Evolutionary conservation across 129 eudicot genomes (phyloP).

Genomic region (Escallonia herrerae): DNA sequence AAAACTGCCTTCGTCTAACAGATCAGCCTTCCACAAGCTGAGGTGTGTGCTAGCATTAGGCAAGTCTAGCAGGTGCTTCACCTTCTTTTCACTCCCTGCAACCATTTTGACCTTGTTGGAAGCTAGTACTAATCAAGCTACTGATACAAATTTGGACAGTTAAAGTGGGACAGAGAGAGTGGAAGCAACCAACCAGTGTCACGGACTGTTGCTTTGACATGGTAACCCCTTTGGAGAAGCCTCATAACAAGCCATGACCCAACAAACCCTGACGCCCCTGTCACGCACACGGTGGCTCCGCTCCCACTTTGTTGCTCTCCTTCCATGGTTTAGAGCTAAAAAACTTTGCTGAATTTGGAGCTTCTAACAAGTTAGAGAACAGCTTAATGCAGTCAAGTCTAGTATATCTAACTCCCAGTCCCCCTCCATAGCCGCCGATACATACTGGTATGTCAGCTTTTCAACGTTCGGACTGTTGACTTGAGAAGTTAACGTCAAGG

Average conservation of each 20-base stretch:
- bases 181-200: constrained; percentile 9
- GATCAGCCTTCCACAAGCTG: constrained; percentile 24
- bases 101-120: background rate
- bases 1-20: constrained; percentile 21
- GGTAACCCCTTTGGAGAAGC: constrained; percentile 21
- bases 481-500: too few relatives aligned
- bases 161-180: background rate
- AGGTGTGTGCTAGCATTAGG: constrained; percentile 17
- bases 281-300: constrained; percentile 17
- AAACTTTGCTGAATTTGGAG: too few relatives aligned
- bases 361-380: too few relatives aligned
- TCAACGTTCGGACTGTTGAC: too few relatives aligned
- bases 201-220: constrained; percentile 23
- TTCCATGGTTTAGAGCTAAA: constrained; percentile 1
- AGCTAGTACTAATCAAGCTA: too few relatives aligned
- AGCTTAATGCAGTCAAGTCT: too few relatives aligned
- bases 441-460: too few relatives aligned
- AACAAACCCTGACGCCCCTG: constrained; percentile 27
- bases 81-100: constrained; percentile 20
- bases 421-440: too few relatives aligned
- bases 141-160: too few relatives aligned
- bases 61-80: constrained; percentile 24
- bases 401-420: too few relatives aligned
- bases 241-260: constrained; percentile 33
- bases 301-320: background rate